These are phyloP conservation scores for Saprolegnia diclina DNA, from an alignment of 352 stramenopile genomes.

Conservation along the genomic window DNA sequence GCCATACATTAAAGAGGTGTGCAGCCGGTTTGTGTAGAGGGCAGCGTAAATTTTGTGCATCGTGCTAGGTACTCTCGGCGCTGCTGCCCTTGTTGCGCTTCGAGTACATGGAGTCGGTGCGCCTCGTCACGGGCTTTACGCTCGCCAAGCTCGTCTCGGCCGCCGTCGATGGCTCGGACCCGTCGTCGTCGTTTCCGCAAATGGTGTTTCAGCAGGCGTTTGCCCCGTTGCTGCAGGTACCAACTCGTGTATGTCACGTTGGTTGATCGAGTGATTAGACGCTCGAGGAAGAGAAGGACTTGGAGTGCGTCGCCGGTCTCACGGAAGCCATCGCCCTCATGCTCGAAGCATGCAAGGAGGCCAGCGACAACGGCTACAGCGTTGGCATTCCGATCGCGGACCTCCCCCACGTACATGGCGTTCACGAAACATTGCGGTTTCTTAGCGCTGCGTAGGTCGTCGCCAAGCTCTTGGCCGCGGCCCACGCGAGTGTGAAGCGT, in stretches of 20 bases:
- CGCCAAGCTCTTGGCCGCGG: constrained; percentile 64
- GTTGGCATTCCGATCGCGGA: constrained; percentile 65
- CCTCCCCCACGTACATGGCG: constrained; percentile 36
- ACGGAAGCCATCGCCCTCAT: constrained; percentile 67
- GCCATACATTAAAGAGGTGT: constrained; percentile 59
- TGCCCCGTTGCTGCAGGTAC: constrained; percentile 49
- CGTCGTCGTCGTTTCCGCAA: constrained; percentile 63
- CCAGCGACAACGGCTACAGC: constrained; percentile 58
- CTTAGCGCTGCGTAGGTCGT: constrained; percentile 32
- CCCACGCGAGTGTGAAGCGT: constrained; percentile 54
- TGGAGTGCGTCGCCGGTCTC: constrained; percentile 69
- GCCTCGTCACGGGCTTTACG: constrained; percentile 69
- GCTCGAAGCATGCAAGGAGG: constrained; percentile 79
- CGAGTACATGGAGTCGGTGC: constrained; percentile 82
- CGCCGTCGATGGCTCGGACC: constrained; percentile 59
- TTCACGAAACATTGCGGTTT: not conserved
- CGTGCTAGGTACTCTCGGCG: constrained; percentile 44
- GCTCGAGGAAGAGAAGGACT: constrained; percentile 67
- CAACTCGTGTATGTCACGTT: not conserved
- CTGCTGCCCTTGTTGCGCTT: constrained; percentile 75
- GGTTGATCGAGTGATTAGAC: constrained; percentile 28
- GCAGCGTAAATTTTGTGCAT: not conserved
- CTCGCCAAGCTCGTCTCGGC: constrained; percentile 66
- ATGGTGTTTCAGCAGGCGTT: constrained; percentile 76
- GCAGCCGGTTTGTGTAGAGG: not conserved